A percentile compares a stretch with the other conserved stretches of the same genome.
Conservation (phyloP, 2,329 filamentous ascomycete species). For the Trichothecium roseum region DNA sequence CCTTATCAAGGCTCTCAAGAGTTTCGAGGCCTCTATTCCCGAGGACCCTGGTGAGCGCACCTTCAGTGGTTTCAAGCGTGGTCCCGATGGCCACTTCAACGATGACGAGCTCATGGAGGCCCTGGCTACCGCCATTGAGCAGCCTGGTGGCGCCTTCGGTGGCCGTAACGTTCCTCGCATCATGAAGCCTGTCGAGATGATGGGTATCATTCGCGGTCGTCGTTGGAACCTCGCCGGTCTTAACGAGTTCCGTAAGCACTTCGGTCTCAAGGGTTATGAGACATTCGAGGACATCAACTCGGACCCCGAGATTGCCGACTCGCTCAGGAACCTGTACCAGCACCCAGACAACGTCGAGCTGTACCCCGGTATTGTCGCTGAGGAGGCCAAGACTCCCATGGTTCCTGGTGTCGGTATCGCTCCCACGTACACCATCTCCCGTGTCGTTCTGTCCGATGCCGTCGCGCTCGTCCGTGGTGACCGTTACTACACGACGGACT, state of each 20-base stretch:
- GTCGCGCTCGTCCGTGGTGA: conserved; percentile 72
- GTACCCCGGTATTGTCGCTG: conserved; percentile 68
- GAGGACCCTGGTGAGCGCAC: conserved; percentile 58
- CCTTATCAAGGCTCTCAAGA: conserved; percentile 50
- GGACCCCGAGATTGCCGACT: conserved; percentile 57
- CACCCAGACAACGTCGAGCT: conserved; percentile 73
- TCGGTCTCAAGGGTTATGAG: conserved; percentile 64
- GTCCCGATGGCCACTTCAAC: conserved; percentile 55
- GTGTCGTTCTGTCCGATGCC: conserved; percentile 68
- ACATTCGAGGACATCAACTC: conserved; percentile 79
- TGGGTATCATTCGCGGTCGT: conserved; percentile 69
- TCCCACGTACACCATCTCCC: conserved; percentile 66
- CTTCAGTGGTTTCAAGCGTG: conserved; percentile 57
- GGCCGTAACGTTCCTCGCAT: conserved; percentile 63
- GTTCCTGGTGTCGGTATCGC: conserved; percentile 63
- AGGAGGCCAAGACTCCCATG: conserved; percentile 67
- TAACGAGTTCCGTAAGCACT: conserved; percentile 80
- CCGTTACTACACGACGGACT: conserved; percentile 70
- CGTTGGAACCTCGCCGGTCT: conserved; percentile 69
- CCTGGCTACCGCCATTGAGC: conserved; percentile 59
- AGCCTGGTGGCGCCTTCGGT: conserved; percentile 65
- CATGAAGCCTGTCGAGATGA: conserved; percentile 66
- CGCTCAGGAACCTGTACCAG: conserved; percentile 59
- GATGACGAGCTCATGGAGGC: conserved; percentile 71
- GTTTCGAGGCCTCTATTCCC: conserved; percentile 50